These are phyloP conservation scores for Tephrocybe sp. DNA, from an alignment of 768 basidiomycete genomes.

Conservation along the genomic window DNA sequence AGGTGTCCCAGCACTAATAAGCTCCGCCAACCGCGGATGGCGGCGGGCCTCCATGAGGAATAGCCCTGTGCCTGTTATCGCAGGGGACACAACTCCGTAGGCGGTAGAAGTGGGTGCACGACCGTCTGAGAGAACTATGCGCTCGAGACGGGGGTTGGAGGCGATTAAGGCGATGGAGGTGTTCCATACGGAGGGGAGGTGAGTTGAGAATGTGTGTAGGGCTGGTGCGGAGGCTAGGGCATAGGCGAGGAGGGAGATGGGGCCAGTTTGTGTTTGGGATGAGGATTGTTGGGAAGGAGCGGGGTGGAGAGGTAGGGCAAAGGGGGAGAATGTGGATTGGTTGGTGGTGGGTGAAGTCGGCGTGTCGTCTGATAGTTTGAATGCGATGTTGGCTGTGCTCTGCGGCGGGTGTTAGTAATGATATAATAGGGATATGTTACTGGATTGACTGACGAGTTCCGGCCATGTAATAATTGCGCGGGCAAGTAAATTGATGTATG, in stretches of 20 bases:
- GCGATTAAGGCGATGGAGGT: constrained; percentile 49
- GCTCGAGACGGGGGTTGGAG: constrained; percentile 46
- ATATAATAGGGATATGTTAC: background rate
- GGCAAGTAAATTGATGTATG: constrained; percentile 46
- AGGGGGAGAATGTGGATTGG: constrained; percentile 15
- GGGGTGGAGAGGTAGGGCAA: constrained; percentile 7
- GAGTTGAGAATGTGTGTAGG: constrained; percentile 51
- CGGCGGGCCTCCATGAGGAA: constrained; percentile 59
- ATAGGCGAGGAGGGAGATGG: constrained; percentile 32
- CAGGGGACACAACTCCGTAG: constrained; percentile 5
- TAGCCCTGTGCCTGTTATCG: constrained; percentile 48
- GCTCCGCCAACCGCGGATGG: constrained; percentile 48
- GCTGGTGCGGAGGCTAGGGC: constrained; percentile 39
- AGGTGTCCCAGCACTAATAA: constrained; percentile 53
- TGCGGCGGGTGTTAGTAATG: constrained; percentile 22
- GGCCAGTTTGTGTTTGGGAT: constrained; percentile 18
- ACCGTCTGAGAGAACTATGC: constrained; percentile 37
- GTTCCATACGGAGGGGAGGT: constrained; percentile 60
- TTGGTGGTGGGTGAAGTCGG: constrained; percentile 19
- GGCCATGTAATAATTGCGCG: constrained; percentile 42
- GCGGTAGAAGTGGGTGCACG: constrained; percentile 19
- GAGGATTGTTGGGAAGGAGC: constrained; percentile 15
- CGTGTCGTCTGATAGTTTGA: constrained; percentile 54
- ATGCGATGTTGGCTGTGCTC: constrained; percentile 55
- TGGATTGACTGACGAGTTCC: constrained; percentile 42